phyloP scores from a whole-genome alignment of 2,329 filamentous ascomycete genomes.

The Mycosphaerella sp. region DNA sequence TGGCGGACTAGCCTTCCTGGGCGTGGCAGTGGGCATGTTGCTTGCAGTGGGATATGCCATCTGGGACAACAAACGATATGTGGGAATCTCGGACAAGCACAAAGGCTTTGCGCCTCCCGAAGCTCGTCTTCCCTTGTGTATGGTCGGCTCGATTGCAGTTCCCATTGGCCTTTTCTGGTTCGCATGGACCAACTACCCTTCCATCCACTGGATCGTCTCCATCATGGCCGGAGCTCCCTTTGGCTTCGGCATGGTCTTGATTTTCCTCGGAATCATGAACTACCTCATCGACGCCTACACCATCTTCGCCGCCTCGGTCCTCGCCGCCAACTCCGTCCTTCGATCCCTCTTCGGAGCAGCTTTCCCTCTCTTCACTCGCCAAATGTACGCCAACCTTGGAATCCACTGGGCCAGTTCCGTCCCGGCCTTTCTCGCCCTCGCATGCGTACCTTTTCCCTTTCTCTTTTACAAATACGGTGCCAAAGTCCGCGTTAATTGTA shows the following conservation, averaged over 20 bases:
- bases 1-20: conserved; percentile 60
- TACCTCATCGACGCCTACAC: conserved; percentile 59
- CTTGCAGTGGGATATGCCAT: conserved; percentile 51
- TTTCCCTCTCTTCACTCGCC: conserved; percentile 71
- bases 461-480: conserved; percentile 65
- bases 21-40: conserved; percentile 62
- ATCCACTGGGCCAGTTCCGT: conserved; percentile 65
- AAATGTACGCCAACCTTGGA: conserved; percentile 51
- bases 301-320: conserved; percentile 63
- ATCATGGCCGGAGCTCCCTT: conserved; percentile 49
- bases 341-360: conserved; percentile 70
- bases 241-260: conserved; percentile 55
- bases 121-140: conserved; percentile 55
- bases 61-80: conserved; percentile 50
- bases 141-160: conserved; percentile 56
- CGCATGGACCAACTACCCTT: conserved; percentile 57
- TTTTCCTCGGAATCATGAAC: conserved; percentile 60
- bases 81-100: conserved; percentile 39
- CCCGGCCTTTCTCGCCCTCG: conserved; percentile 66
- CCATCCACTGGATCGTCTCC: conserved; percentile 51
- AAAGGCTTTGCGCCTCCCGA: conserved; percentile 58
- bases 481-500: conserved; percentile 58
- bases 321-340: conserved; percentile 73
- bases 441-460: conserved; percentile 67
- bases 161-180: conserved; percentile 47